Evolutionary conservation across 2,329 filamentous ascomycete species (phyloP).

Genomic region (Albophoma yamanashiensis): DNA sequence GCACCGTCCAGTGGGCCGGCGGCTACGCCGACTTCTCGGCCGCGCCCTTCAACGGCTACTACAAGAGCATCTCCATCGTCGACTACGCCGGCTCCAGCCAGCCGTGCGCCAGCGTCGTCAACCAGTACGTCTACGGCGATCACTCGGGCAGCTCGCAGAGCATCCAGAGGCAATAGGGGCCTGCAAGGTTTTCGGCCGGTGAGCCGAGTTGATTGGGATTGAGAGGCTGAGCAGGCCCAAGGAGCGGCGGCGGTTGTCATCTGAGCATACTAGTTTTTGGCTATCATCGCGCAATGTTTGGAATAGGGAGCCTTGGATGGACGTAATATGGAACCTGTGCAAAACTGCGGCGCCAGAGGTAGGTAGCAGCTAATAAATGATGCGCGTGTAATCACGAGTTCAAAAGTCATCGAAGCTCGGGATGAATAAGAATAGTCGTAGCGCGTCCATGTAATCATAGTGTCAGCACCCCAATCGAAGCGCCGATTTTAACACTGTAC

Average conservation of each 20-base stretch:
- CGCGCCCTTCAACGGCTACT: conserved; percentile 44
- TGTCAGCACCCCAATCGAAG: not conserved
- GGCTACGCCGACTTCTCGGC: conserved; percentile 43
- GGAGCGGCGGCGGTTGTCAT: not conserved
- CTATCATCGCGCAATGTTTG: not conserved
- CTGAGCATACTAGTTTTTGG: too few relatives aligned
- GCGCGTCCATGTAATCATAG: not conserved
- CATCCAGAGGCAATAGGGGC: conserved; percentile 25
- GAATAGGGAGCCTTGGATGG: not conserved
- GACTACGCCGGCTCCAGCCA: conserved; percentile 42
- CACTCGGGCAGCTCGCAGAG: conserved; percentile 36
- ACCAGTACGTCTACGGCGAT: conserved; percentile 42
- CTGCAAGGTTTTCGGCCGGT: not conserved
- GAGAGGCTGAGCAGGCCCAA: not conserved
- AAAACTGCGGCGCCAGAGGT: not conserved
- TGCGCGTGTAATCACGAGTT: not conserved
- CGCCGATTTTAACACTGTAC: not conserved
- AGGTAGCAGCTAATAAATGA: not conserved
- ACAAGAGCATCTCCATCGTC: conserved; percentile 43
- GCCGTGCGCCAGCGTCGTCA: conserved; percentile 25
- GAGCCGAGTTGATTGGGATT: too few relatives aligned
- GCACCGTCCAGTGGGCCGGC: conserved; percentile 63
- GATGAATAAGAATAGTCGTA: not conserved
- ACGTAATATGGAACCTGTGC: not conserved
- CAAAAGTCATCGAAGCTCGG: not conserved